Base-by-base conservation (phyloP, 441 rosid genomes). In the Manihot esculenta region DNA sequence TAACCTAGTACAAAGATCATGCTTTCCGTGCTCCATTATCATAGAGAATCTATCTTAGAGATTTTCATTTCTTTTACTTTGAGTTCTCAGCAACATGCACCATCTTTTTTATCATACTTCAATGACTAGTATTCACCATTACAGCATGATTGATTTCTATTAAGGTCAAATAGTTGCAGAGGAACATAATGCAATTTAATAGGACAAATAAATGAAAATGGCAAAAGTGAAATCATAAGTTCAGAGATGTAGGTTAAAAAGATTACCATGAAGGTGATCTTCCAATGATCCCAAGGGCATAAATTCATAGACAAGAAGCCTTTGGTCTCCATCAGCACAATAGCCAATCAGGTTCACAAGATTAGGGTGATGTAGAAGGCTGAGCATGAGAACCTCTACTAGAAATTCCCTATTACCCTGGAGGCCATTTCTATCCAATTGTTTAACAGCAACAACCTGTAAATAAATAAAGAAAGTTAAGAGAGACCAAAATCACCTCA, bases 311-410 rank as follows among this genome's bases (percentile, higher is more conserved):
- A 95, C 97, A 70, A 95, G 93, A 73, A 95, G 98, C 59, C 99
- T 85, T 70, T 95, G 99, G 72, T 95, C 99, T 62, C 98, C 99
- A 82, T 95, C 99, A 73, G 99, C 99, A 78, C 99, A 95, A 77
- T 95, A 93, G 70, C 99, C 99, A 68, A 95, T 95, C 73, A 95
- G 85, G 80, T 80, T 95, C 79, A 95, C 98, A n/a, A 95, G 93
- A 84, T 95, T 95, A 55, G 87, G 85, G 70, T 95, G 99, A 83
- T 95, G 98, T 66, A 95, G 89, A 81, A 95, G 98, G 77, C 99
- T 95, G 66, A 95, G 93, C 99, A 95, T 95, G 75, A 95, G 97
- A 74, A 93, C 99, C 85, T 95, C 99, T 70, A 95, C 99, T 64
- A 95, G 85, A 79, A 95, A 95, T 76, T 95, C 99, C 79, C 99